A percentile compares a stretch with the other conserved stretches of the same genome.
These are phyloP conservation scores for Fusarium sp. DNA, from an alignment of 2,329 filamentous ascomycete species.

Conservation along the genomic window DNA sequence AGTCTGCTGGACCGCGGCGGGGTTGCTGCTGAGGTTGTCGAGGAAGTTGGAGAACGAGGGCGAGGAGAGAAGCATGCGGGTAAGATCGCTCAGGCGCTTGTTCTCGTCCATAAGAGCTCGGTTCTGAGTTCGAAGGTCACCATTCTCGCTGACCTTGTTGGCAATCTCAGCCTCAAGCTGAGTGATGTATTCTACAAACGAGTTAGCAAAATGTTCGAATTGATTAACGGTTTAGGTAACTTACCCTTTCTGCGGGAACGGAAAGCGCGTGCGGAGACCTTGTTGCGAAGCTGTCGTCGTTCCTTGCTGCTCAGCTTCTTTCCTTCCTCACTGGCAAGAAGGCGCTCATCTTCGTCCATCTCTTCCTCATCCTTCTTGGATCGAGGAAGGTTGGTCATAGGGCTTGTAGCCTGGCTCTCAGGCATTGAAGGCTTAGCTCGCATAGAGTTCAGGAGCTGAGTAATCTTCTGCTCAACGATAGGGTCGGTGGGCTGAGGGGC, in stretches of 20 bases:
- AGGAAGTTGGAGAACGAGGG: slow-evolving; percentile 87
- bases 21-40: slow-evolving; percentile 74
- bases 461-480: slow-evolving; percentile 91
- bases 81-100: slow-evolving; percentile 80
- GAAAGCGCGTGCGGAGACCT: slow-evolving; percentile 97
- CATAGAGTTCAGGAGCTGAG: slow-evolving; percentile 92
- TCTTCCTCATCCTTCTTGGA: slow-evolving; percentile 95
- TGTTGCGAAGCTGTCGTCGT: slow-evolving; percentile 96
- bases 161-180: slow-evolving; percentile 94
- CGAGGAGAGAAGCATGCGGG: slow-evolving; percentile 84
- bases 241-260: slow-evolving; percentile 97
- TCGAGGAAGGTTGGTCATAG: slow-evolving; percentile 76
- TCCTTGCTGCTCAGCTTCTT: slow-evolving; percentile 99
- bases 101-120: slow-evolving; percentile 86
- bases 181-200: slow-evolving; percentile 85
- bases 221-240: slow-evolving; percentile 44
- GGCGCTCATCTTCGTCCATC: slow-evolving; percentile 97
- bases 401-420: slow-evolving; percentile 59
- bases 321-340: slow-evolving; percentile 95
- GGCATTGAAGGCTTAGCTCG: slow-evolving; percentile 74
- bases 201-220: slow-evolving; percentile 30
- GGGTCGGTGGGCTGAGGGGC: slow-evolving; percentile 70
- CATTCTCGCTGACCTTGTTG: slow-evolving; percentile 84
- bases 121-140: slow-evolving; percentile 85
- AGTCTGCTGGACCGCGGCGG: slow-evolving; percentile 58